Base-by-base conservation (phyloP, 768 basidiomycete genomes). In the Tulasnella sp. region DNA sequence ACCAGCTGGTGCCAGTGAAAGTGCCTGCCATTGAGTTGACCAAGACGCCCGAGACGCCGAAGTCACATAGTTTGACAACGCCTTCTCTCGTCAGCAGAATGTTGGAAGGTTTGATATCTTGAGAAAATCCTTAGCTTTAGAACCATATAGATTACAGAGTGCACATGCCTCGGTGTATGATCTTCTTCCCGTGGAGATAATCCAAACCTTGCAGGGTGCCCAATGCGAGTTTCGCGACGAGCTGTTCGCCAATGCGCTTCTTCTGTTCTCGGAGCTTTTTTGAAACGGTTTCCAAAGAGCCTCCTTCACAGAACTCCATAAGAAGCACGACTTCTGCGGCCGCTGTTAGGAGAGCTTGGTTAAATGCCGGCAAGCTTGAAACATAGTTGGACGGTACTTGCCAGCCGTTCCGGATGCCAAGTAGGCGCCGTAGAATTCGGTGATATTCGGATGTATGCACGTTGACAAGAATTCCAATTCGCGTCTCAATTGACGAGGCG, bases 1-100 rank as follows among this genome's bases (percentile, higher is more conserved):
- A 99, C 76, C 92, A 91, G 78, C 94, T 94, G 59, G 96, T 98
- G 7, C 97, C 97, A 1, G 96, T 98, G 78, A 98, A 98, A 0
- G 97, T 98, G 69, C 92, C 92, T 17, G 97, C 97, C 75, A 91
- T 80, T 67, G 91, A 94, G 77, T 91, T 88, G 76, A 98, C 89
- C 29, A 99, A 85, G 80, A 97, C 93, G 47, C 96, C 97, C 34
- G 96, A 98, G 22, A 98, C 97, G 37, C 97, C 97, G 78, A 99
- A 99, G 81, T 99, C 97, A 79, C 87, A 89, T 3, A 99, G 84
- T 80, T 95, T 97, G 78, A 98, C 89, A 63, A 94, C 81, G 36
- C 97, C 97, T 77, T 94, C 89, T 63, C 87, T 86, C 41, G 94
- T 93, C 73, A 98, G 83, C 62, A 99, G 87, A 70, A 98, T 87